Percentiles rank a stretch among this genome's conserved stretches.
phyloP scores from a whole-genome alignment of 2,329 filamentous ascomycete genomes.

The Penicillium thymicola region DNA sequence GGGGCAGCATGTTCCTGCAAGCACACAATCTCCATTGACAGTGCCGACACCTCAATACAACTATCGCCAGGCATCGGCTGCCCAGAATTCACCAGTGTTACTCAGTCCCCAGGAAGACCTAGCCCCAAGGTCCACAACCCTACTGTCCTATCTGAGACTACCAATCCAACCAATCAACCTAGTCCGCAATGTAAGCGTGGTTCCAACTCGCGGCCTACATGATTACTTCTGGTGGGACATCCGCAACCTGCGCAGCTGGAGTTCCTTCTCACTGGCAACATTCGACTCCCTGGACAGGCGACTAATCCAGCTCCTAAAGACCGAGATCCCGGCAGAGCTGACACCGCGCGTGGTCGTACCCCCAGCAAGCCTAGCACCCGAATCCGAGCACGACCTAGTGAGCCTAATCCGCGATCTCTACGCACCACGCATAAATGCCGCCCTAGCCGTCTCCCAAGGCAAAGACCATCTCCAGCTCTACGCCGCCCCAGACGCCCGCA shows the following conservation, averaged over 20 bases:
- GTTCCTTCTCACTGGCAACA: constrained; percentile 68
- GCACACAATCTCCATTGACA: constrained; percentile 33
- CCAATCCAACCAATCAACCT: constrained; percentile 79
- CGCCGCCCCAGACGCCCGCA: constrained; percentile 37
- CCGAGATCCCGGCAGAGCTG: constrained; percentile 54
- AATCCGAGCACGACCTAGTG: constrained; percentile 74
- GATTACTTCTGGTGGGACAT: constrained; percentile 97
- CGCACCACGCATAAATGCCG: constrained; percentile 81
- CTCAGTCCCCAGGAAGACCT: constrained; percentile 26
- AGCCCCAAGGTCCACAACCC: constrained; percentile 56
- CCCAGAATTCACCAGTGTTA: constrained; percentile 26
- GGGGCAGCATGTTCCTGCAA: constrained; percentile 38
- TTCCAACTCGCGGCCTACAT: constrained; percentile 62
- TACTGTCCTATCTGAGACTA: constrained; percentile 73
- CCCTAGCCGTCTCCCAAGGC: constrained; percentile 71
- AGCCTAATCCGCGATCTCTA: constrained; percentile 74
- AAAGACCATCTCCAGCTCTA: constrained; percentile 55
- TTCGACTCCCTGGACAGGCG: constrained; percentile 67
- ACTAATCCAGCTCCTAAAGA: constrained; percentile 68
- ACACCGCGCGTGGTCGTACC: constrained; percentile 33
- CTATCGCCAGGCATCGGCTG: constrained; percentile 19
- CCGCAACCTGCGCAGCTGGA: constrained; percentile 81
- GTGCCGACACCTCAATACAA: constrained; percentile 28
- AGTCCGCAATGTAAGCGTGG: constrained; percentile 72
- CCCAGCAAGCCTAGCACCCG: constrained; percentile 62